A percentile compares a stretch with the other conserved stretches of the same genome.
Evolutionary conservation across 768 basidiomycete species (phyloP).

Genomic region (Pisolithus marmoratus): DNA sequence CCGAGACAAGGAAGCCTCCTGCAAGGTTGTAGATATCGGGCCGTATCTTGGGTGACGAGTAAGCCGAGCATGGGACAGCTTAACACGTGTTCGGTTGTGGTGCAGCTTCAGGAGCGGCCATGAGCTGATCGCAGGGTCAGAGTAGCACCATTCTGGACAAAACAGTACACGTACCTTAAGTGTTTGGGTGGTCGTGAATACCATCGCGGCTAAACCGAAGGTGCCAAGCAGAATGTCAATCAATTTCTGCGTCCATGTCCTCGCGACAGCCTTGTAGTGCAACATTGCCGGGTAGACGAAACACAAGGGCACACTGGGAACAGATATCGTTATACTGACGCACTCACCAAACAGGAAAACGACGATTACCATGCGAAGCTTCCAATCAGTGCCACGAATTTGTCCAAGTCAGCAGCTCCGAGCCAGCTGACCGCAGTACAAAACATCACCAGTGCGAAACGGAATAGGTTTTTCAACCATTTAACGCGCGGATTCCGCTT

Average conservation of each 20-base stretch:
- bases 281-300: slow-evolving; percentile 93
- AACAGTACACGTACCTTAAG: slow-evolving; percentile 45
- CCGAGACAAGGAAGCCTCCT: too few species aligned
- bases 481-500: slow-evolving; percentile 79
- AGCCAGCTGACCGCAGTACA: slow-evolving; percentile 80
- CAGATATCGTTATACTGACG: slow-evolving; percentile 5
- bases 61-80: slow-evolving; percentile 4
- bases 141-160: background rate
- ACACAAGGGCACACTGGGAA: slow-evolving; percentile 78
- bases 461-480: slow-evolving; percentile 94
- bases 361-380: slow-evolving; percentile 82
- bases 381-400: slow-evolving; percentile 91
- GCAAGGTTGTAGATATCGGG: too few species aligned
- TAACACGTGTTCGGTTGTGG: slow-evolving; percentile 32
- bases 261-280: slow-evolving; percentile 82
- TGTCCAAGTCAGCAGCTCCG: slow-evolving; percentile 88
- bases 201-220: slow-evolving; percentile 67
- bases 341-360: background rate
- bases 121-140: slow-evolving; percentile 40
- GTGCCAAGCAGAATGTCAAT: slow-evolving; percentile 67
- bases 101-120: slow-evolving; percentile 45
- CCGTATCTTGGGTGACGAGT: too few species aligned
- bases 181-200: slow-evolving; percentile 80
- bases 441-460: slow-evolving; percentile 66
- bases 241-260: slow-evolving; percentile 57